These are phyloP conservation scores for Zymoseptoria brevis DNA, from an alignment of 2,329 filamentous ascomycete species.

Conservation along the genomic window DNA sequence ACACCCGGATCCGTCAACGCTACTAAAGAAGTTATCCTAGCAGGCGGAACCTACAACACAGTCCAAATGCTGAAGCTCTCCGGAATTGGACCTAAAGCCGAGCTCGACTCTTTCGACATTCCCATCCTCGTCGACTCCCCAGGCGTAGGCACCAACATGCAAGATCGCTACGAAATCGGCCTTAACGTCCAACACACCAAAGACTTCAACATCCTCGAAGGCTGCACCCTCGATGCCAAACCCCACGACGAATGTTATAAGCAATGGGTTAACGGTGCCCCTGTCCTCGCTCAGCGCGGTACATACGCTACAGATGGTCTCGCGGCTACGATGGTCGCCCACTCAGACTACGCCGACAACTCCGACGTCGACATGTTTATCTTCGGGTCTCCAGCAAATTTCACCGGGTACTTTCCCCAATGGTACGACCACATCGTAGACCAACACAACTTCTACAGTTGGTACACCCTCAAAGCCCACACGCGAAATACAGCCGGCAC, in stretches of 20 bases:
- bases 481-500: constrained; percentile 54
- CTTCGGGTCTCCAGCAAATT: constrained; percentile 48
- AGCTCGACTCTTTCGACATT: constrained; percentile 50
- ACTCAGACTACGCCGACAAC: constrained; percentile 33
- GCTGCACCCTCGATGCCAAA: constrained; percentile 31
- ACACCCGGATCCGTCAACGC: constrained; percentile 35
- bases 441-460: constrained; percentile 40
- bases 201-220: constrained; percentile 32
- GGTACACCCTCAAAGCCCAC: constrained; percentile 53
- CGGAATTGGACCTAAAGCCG: constrained; percentile 51
- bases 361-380: constrained; percentile 48
- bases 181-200: constrained; percentile 38
- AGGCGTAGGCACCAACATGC: constrained; percentile 57
- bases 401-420: constrained; percentile 49
- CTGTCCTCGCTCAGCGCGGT: constrained; percentile 30
- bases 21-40: constrained; percentile 40
- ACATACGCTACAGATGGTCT: constrained; percentile 46
- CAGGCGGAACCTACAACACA: constrained; percentile 53
- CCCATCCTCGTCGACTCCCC: constrained; percentile 47
- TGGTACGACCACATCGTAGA: constrained; percentile 41
- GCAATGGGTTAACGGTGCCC: constrained; percentile 35
- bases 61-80: constrained; percentile 58
- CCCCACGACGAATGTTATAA: constrained; percentile 36
- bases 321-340: constrained; percentile 41
- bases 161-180: constrained; percentile 53